These are phyloP conservation scores for Leucocoprinus leucothites DNA, from an alignment of 768 basidiomycete genomes.

Conservation along the genomic window DNA sequence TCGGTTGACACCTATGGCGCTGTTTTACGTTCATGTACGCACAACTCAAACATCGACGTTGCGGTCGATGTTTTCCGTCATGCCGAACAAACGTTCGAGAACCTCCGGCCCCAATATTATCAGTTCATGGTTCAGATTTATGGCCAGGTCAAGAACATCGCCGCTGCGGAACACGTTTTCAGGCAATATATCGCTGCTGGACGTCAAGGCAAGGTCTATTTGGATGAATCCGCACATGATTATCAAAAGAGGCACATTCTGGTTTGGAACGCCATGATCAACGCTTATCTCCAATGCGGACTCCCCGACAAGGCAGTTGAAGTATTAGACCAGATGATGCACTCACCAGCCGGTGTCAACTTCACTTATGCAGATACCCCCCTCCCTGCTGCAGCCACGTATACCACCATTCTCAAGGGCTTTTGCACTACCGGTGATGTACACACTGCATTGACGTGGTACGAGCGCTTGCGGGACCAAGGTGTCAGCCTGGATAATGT, in stretches of 20 bases:
- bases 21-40: conserved; percentile 62
- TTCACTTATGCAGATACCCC: conserved; percentile 45
- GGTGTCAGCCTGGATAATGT: conserved; percentile 28
- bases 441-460: conserved; percentile 67
- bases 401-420: conserved; percentile 57
- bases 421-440: conserved; percentile 65
- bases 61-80: conserved; percentile 67
- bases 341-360: conserved; percentile 32
- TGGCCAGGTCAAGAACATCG: conserved; percentile 45
- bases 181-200: conserved; percentile 49
- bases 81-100: conserved; percentile 42
- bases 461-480: conserved; percentile 56
- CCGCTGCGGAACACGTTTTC: conserved; percentile 57
- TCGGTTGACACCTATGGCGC: conserved; percentile 36
- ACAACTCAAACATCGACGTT: conserved; percentile 51
- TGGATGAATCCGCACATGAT: not conserved
- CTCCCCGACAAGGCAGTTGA: conserved; percentile 60
- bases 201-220: conserved; percentile 29
- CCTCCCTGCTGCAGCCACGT: conserved; percentile 59
- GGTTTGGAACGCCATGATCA: conserved; percentile 76
- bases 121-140: conserved; percentile 58
- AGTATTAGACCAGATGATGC: conserved; percentile 71
- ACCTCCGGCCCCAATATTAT: conserved; percentile 29
- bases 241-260: conserved; percentile 30
- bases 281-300: conserved; percentile 64